Base-by-base conservation (phyloP, 345 rosid species). In the Populus davidiana region DNA sequence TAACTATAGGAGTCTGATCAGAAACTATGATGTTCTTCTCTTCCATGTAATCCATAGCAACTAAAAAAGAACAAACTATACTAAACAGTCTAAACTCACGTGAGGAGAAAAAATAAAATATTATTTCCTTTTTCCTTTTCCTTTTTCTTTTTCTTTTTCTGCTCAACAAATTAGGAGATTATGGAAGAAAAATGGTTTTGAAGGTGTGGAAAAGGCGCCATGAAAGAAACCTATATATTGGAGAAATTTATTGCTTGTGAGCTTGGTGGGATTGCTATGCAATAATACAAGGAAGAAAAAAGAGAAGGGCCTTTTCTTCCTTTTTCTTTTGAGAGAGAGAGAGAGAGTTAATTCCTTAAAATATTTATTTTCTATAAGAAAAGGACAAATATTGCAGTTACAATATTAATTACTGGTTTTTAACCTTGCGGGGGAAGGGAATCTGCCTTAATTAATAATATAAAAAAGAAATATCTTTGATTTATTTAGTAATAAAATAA, bases 31-130 rank as follows among this genome's bases (percentile, higher is more conserved):
- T 41, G 41, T 21, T 75, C 29, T 36, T 39, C n/a, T 78, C 81
- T 66, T 78, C 76, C 81, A 64, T 72, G 67, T 39, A 39, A 64
- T 35, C 67, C 27, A 21, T 67, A 9, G 5, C 61, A 14, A 8
- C 41, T 8, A 2, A 36, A 59, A 39, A 27, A 1, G 9, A 27
- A 41, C 17, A 2, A 64, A 0, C 31, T 18, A 64, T 5, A 29
- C 39, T 11, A 25, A 27, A 27, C 27, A 27, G 27, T 27, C 27
- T 27, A 27, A 64, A 23, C 8, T 27, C 10, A 54, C 25, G 25
- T 21, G 2, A 18, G 16, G 21, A 7, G 43, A 20, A 21, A 72
- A 35, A 2, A 29, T 3, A 2, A 39, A 33, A 71, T 1, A 52
- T 16, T 1, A 56, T 27, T 27, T 27, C 1, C 27, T 27, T 27